Evolutionary conservation across 2,329 filamentous ascomycete genomes (phyloP).

Genomic region (Aspergillus novofumigatus): DNA sequence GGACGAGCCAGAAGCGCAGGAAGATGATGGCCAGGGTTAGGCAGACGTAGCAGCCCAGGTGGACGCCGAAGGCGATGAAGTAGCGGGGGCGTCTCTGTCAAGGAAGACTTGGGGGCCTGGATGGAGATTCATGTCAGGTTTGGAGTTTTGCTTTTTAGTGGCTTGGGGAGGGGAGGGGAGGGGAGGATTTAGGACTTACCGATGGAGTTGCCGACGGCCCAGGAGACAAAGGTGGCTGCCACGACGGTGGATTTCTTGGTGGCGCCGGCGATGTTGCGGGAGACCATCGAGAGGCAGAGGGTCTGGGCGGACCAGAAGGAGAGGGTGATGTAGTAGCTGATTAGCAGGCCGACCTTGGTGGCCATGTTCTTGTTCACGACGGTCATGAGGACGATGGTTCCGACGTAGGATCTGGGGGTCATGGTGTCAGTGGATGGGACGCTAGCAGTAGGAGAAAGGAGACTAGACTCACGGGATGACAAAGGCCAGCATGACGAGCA

Average conservation of each 20-base stretch:
- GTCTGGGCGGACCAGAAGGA: conserved; percentile 75
- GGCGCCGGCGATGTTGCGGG: conserved; percentile 66
- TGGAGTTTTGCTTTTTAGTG: too few relatives aligned
- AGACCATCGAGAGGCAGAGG: conserved; percentile 62
- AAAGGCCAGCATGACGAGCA: conserved; percentile 62
- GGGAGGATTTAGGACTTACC: conserved; percentile 37
- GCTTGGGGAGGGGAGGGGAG: too few relatives aligned
- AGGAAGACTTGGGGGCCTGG: conserved; percentile 62
- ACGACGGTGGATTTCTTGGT: conserved; percentile 69
- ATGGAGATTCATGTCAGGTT: too few relatives aligned
- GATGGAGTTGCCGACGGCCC: conserved; percentile 65
- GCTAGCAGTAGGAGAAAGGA: neutral
- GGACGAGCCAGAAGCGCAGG: conserved; percentile 55
- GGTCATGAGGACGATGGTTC: conserved; percentile 69
- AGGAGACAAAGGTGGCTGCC: conserved; percentile 66
- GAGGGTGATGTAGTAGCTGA: conserved; percentile 71
- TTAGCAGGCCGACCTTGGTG: conserved; percentile 63
- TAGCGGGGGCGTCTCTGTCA: conserved; percentile 57
- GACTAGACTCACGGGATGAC: conserved; percentile 57
- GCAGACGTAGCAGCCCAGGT: conserved; percentile 64
- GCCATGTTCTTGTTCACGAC: conserved; percentile 55
- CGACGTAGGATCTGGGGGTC: conserved; percentile 57
- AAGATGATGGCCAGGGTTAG: conserved; percentile 56
- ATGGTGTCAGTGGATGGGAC: neutral
- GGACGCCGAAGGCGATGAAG: conserved; percentile 64